Evolutionary conservation across 2,329 filamentous ascomycete species (phyloP).

Genomic region (Exophiala sideris): DNA sequence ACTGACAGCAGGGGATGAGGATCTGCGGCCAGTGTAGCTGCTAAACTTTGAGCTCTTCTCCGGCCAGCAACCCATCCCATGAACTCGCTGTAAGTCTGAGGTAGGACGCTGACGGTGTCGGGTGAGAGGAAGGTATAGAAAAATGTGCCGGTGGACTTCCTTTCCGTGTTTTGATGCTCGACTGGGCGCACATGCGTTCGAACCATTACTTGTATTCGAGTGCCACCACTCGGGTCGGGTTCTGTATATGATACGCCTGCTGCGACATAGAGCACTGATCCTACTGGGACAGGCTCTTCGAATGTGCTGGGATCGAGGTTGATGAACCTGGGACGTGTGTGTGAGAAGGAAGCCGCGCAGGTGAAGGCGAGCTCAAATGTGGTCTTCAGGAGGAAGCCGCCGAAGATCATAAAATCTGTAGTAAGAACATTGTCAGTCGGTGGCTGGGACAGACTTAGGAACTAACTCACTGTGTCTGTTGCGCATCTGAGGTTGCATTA

Average conservation of each 20-base stretch:
- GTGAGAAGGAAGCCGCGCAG: conserved; percentile 67
- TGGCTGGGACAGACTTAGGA: not conserved
- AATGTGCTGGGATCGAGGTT: conserved; percentile 72
- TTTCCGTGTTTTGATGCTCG: conserved; percentile 58
- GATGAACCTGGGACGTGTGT: conserved; percentile 67
- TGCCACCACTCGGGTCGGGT: conserved; percentile 51
- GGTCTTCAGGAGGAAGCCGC: conserved; percentile 69
- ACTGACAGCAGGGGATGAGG: conserved; percentile 18
- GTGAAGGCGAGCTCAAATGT: conserved; percentile 75
- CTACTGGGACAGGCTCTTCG: conserved; percentile 71
- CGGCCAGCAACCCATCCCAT: conserved; percentile 64
- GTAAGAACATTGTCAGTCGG: not conserved
- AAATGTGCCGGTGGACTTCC: conserved; percentile 69
- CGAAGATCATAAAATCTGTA: conserved; percentile 65
- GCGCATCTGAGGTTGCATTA: conserved; percentile 72
- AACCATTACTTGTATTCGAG: conserved; percentile 66
- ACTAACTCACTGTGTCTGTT: conserved; percentile 54
- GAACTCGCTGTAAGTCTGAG: conserved; percentile 60
- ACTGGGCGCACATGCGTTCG: conserved; percentile 70
- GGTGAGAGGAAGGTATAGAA: conserved; percentile 71
- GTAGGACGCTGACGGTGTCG: conserved; percentile 63
- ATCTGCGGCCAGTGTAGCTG: conserved; percentile 37
- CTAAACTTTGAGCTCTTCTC: conserved; percentile 53
- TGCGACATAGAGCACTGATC: conserved; percentile 70
- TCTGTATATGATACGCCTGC: conserved; percentile 71